Evolutionary conservation across 495 filamentous ascomycete species (phyloP), one percentile per base, ranked within the genome.

Genomic region (Penicillium waksmanii): DNA sequence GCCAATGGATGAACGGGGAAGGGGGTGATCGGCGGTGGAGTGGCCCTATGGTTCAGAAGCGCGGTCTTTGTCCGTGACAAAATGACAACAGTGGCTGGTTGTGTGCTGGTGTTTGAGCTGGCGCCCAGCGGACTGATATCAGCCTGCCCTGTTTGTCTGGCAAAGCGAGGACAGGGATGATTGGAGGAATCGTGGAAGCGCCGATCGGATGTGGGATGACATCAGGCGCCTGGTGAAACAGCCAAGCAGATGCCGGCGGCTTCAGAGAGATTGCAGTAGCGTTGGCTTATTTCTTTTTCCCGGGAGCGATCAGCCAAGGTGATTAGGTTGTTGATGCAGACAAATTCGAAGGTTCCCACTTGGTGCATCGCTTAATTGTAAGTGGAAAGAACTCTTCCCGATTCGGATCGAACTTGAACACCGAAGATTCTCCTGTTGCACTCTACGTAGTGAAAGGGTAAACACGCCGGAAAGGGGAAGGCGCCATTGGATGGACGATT

Each of bases 141-240:
- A 12, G 3, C 0, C 36, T 13, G 44, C 43, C 55, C 53, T 40
- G 55, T 55, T 35, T 31, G 0, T 9, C 27, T 31, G 35, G 21
- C 34, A 40, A 27, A 52, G 44, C 25, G 50, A 35, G 23, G 43
- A 50, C 50, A 58, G 57, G 62, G 58, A 61, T 70, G 62, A 66
- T 71, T 68, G 68, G 63, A 66, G 63, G 53, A 34, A 59, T 58
- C 60, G 57, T 56, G 67, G 60, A 55, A 36, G 44, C 50, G 68
- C 58, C 56, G 71, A 73, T 76, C 71, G 54, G 9, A 40, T 59
- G 56, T 58, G 53, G 53, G 62, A 76, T 77, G 75, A 78, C 75
- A 78, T 78, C 73, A 78, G 61, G 75, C 73, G 75, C 70, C 62
- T 70, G 58, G 69, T 73, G 73, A 75, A 77, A 77, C 73, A 60